Conservation (phyloP, 2,329 filamentous ascomycete genomes). For the Didymella pomorum region DNA sequence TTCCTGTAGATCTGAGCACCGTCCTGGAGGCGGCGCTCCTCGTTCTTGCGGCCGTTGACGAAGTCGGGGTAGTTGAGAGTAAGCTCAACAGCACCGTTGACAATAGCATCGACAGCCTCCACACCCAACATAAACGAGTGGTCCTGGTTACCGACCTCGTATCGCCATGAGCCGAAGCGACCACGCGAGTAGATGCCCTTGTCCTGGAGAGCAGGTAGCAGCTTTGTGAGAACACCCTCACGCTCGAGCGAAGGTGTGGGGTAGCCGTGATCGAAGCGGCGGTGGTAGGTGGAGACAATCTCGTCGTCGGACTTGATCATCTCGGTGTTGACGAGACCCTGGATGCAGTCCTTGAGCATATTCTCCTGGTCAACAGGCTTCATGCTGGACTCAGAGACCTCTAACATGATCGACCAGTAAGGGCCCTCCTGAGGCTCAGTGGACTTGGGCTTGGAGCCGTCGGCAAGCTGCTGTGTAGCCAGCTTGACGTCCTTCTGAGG, state of each 20-base stretch:
- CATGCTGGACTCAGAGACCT: constrained; percentile 93
- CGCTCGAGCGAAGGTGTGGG: constrained; percentile 94
- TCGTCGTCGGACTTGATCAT: constrained; percentile 92
- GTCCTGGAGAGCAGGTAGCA: constrained; percentile 90
- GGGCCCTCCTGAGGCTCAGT: constrained; percentile 82
- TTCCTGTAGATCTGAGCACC: constrained; percentile 64
- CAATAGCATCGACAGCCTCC: constrained; percentile 88
- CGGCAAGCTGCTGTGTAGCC: constrained; percentile 81
- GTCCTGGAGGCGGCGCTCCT: constrained; percentile 68
- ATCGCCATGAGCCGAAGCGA: constrained; percentile 97
- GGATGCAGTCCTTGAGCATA: constrained; percentile 88
- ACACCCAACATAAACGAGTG: constrained; percentile 98
- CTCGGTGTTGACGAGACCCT: constrained; percentile 96
- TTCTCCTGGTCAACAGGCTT: constrained; percentile 91
- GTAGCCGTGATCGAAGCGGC: constrained; percentile 97
- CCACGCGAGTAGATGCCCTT: constrained; percentile 94
- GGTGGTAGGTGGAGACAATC: constrained; percentile 98
- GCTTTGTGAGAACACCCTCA: constrained; percentile 89
- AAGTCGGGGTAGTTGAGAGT: constrained; percentile 98
- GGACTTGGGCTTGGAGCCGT: constrained; percentile 81
- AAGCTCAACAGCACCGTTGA: constrained; percentile 87
- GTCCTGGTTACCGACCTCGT: constrained; percentile 97
- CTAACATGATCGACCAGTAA: constrained; percentile 99
- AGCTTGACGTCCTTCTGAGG: constrained; percentile 83
- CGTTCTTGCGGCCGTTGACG: constrained; percentile 80